These are phyloP conservation scores for Nicotiana paniculata DNA, from an alignment of 257 asterid genomes.

Conservation along the genomic window DNA sequence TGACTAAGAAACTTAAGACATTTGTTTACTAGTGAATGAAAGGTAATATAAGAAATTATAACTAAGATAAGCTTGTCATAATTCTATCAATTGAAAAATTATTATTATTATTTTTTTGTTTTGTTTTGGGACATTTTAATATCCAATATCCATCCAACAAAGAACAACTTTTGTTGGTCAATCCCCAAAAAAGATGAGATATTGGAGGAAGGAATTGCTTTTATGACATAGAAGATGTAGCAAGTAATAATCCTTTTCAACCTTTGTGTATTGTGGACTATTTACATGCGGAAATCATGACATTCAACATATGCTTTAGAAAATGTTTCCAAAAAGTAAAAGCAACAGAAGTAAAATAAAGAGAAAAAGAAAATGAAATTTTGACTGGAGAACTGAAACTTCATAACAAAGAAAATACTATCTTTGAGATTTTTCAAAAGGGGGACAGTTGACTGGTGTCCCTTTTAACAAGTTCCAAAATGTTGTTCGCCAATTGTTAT, in stretches of 20 bases:
- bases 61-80: not conserved
- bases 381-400: not conserved
- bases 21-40: too few relatives aligned
- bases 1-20: too few relatives aligned
- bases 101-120: not conserved
- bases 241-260: not conserved
- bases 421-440: not conserved
- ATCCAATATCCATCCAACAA: not conserved
- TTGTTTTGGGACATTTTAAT: not conserved
- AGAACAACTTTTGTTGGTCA: not conserved
- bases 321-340: not conserved
- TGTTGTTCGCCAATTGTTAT: not conserved
- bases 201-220: not conserved
- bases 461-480: not conserved
- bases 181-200: not conserved
- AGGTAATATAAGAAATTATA: too few relatives aligned
- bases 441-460: not conserved
- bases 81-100: not conserved
- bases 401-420: not conserved
- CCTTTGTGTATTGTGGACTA: not conserved
- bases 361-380: not conserved
- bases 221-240: not conserved
- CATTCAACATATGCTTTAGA: not conserved
- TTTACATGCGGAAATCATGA: not conserved
- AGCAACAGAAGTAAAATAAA: not conserved